Evolutionary conservation across 2,329 filamentous ascomycete genomes (phyloP), one percentile per base, ranked within the genome.

Genomic region (Phialemoniopsis sp.): DNA sequence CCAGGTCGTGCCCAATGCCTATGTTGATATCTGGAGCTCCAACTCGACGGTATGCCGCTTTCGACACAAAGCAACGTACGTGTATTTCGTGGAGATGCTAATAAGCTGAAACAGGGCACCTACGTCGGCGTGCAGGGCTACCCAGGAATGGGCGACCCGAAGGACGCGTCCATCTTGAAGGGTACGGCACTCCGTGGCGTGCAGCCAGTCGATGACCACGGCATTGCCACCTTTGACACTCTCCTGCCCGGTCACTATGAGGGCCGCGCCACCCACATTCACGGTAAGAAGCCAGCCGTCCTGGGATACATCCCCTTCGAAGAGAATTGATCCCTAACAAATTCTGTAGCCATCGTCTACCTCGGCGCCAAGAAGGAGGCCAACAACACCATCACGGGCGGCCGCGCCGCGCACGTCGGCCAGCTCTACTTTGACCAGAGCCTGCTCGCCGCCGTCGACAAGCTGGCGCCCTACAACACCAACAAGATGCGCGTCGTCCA

Each of bases 341-440:
- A 18, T 8, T 33, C 5, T 30, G 17, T 15, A 42, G 37, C 66
- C 29, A 52, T 64, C 40, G 53, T 55, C 19, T 58, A 60, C 49
- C 44, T 44, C 39, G 48, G 55, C 38, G 56, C 59, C 19, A 56
- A 54, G 10, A 51, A 66, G 7, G 61, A 67, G 34, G 47, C 63
- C 34, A 78, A 80, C 60, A 63, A 66, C 47, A 79, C 75, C 41
- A 62, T 77, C 42, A 55, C 60, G 18, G 70, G 67, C 42, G 64
- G 70, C 17, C 66, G 60, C 26, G 67, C 73, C 34, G 67, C 72
- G 3, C 76, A 83, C 56, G 68, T 81, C 26, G 78, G 79, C n/a
- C 79, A 83, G 55, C 57, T 79, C 43, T 83, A 76, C 65, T 76
- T 80, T 54, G 76, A 80, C 56, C 70, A 78, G 51, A 63, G 66